These are phyloP conservation scores for Hyphodiscus sp. DNA, from an alignment of 2,329 filamentous ascomycete genomes.

Conservation along the genomic window DNA sequence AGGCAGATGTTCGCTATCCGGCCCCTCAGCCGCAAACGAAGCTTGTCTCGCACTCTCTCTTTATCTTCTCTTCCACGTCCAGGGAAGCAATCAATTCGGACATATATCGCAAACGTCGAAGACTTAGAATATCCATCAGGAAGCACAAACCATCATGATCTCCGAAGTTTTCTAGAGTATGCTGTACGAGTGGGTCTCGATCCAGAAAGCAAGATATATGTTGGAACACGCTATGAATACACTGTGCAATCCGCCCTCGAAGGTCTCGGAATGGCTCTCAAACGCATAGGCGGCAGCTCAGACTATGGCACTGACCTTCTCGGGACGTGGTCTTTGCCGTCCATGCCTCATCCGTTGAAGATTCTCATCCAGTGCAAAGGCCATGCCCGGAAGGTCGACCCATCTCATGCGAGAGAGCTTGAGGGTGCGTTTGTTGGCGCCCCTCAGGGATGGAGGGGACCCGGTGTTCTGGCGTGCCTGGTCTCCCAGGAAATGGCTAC, in stretches of 20 bases:
- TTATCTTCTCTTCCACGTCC: slow-evolving; percentile 8
- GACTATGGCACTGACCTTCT: slow-evolving; percentile 71
- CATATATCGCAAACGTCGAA: slow-evolving; percentile 21
- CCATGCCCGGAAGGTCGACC: slow-evolving; percentile 42
- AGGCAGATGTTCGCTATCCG: neutral
- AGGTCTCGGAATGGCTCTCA: slow-evolving; percentile 56
- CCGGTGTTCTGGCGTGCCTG: slow-evolving; percentile 62
- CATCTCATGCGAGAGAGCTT: slow-evolving; percentile 63
- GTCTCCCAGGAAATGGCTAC: slow-evolving; percentile 66
- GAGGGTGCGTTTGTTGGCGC: slow-evolving; percentile 72
- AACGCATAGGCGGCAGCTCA: slow-evolving; percentile 56
- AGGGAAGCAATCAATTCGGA: slow-evolving; percentile 15
- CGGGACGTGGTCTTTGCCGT: slow-evolving; percentile 60
- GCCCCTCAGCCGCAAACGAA: neutral
- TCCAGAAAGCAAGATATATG: slow-evolving; percentile 51
- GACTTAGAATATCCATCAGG: slow-evolving; percentile 39
- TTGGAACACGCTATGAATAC: slow-evolving; percentile 76
- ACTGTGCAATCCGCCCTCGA: slow-evolving; percentile 50
- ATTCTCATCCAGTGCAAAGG: slow-evolving; percentile 66
- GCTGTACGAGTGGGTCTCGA: slow-evolving; percentile 49
- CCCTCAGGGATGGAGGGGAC: slow-evolving; percentile 63
- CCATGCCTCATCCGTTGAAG: slow-evolving; percentile 34
- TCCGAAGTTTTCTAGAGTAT: slow-evolving; percentile 59
- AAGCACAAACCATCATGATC: slow-evolving; percentile 51
- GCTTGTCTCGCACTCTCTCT: neutral